Base-by-base conservation (phyloP, 1,284 basidiomycete species). In the Cryptococcus sp. region DNA sequence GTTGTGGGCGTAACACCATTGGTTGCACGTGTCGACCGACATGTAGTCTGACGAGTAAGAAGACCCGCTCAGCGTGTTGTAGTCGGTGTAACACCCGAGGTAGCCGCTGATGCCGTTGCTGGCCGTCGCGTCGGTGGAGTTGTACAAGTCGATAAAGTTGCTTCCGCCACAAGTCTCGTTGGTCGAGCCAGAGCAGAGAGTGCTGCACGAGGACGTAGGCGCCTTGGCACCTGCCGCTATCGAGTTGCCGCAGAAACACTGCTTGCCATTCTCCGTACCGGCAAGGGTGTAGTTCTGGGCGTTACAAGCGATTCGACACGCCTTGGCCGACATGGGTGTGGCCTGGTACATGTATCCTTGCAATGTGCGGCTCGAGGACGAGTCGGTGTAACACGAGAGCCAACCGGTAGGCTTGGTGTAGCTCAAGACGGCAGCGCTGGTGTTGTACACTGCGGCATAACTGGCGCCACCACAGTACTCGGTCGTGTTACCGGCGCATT, bases 161-260 rank as follows among this genome's bases (percentile, higher is more conserved):
- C 27, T 25, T 22, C 50, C 60, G 41, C 63, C 63, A 40, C 63
- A 65, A 22, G 56, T 62, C 47, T 65, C 53, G 35, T 55, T 56
- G 53, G 53, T 50, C 25, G 49, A 46, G 38, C 63, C 63, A 20
- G 48, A 35, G 50, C 63, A 65, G 15, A 39, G 15, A 8, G 57
- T 54, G 50, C 53, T 62, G 57, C 69, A 71, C 20, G 52, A 51
- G 1, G 54, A 60, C 15, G 62, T 57, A 13, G 62, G 56, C 8
- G 58, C 58, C 38, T 58, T 49, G 38, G 55, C 54, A 46, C 60
- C 63, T 22, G 47, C 50, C 13, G 50, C 47, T 22, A 67, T 54
- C 22, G 48, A 57, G 55, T 66, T 66, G 7, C 67, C 69, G 54
- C 69, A 69, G 56, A 56, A 64, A 47, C 66, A 71, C 38, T 63